These are phyloP conservation scores for Cercospora zeina DNA, from an alignment of 2,329 filamentous ascomycete genomes.

Conservation along the genomic window DNA sequence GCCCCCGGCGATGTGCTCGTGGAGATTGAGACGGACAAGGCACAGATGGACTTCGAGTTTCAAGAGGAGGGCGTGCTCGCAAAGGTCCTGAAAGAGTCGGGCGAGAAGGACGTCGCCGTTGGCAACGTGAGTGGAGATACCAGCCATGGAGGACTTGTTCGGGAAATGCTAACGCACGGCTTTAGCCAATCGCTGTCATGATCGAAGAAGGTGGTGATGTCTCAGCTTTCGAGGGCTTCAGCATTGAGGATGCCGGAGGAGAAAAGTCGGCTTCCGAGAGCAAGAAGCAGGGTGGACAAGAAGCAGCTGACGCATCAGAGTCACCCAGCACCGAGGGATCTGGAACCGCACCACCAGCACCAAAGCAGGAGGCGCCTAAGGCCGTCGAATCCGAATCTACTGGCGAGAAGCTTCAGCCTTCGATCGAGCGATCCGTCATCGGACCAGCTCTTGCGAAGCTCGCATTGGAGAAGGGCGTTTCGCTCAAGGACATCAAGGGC, in stretches of 20 bases:
- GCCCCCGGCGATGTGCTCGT: conserved; percentile 83
- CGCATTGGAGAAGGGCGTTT: conserved; percentile 80
- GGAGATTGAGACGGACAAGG: conserved; percentile 95
- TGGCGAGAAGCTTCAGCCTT: conserved; percentile 75
- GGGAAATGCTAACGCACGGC: conserved; percentile 25
- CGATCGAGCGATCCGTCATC: conserved; percentile 77
- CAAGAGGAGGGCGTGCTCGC: conserved; percentile 96
- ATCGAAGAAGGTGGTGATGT: conserved; percentile 90
- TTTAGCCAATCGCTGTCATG: conserved; percentile 89
- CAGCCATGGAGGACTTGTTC: background rate
- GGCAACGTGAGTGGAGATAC: conserved; percentile 72
- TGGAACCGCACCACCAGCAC: conserved; percentile 57
- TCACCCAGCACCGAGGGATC: conserved; percentile 56
- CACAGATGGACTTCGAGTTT: conserved; percentile 99
- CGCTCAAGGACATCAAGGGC: conserved; percentile 78
- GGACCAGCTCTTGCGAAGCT: conserved; percentile 74
- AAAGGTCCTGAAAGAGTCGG: conserved; percentile 88
- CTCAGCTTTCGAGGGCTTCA: conserved; percentile 84
- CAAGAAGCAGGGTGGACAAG: conserved; percentile 62
- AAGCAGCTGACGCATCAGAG: conserved; percentile 62
- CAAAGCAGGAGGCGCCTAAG: conserved; percentile 54
- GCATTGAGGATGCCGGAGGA: conserved; percentile 85
- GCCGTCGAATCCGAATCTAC: conserved; percentile 71
- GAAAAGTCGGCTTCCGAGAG: conserved; percentile 65
- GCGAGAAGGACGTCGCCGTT: conserved; percentile 90